Evolutionary conservation across 1,284 basidiomycete species (phyloP).

Genomic region (Golubevia pallescens): DNA sequence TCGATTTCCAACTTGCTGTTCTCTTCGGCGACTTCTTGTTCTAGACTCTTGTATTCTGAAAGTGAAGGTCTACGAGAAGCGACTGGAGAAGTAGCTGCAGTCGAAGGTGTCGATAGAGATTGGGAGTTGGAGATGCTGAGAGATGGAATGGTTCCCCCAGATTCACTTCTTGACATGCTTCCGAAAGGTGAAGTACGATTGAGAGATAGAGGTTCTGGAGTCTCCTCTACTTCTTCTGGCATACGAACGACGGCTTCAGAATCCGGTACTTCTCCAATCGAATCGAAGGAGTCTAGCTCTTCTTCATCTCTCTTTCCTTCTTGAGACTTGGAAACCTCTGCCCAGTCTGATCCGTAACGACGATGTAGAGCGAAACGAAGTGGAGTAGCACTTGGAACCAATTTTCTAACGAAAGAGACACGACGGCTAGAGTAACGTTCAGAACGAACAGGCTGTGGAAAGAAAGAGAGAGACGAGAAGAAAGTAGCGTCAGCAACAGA

Average conservation of each 20-base stretch:
- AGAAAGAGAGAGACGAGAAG: background rate
- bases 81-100: background rate
- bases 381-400: slow-evolving; percentile 64
- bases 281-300: slow-evolving; percentile 62
- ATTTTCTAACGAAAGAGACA: slow-evolving; percentile 66
- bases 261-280: slow-evolving; percentile 47
- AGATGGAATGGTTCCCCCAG: background rate
- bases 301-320: slow-evolving; percentile 58
- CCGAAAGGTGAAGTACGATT: background rate
- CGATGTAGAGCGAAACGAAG: slow-evolving; percentile 64
- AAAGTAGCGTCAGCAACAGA: background rate
- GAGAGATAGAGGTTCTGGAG: background rate
- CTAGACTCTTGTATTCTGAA: background rate
- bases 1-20: background rate
- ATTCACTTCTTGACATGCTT: background rate
- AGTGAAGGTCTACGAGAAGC: background rate
- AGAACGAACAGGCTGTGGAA: slow-evolving; percentile 50
- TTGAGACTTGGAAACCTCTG: slow-evolving; percentile 2
- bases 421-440: slow-evolving; percentile 66
- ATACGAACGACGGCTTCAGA: slow-evolving; percentile 22
- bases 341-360: slow-evolving; percentile 11
- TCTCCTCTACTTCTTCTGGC: slow-evolving; percentile 6
- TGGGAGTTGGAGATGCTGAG: background rate
- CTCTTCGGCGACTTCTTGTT: background rate
- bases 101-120: background rate